phyloP scores from a whole-genome alignment of 1,139 yeast genomes.

The Magnusiomyces suaveolens region DNA sequence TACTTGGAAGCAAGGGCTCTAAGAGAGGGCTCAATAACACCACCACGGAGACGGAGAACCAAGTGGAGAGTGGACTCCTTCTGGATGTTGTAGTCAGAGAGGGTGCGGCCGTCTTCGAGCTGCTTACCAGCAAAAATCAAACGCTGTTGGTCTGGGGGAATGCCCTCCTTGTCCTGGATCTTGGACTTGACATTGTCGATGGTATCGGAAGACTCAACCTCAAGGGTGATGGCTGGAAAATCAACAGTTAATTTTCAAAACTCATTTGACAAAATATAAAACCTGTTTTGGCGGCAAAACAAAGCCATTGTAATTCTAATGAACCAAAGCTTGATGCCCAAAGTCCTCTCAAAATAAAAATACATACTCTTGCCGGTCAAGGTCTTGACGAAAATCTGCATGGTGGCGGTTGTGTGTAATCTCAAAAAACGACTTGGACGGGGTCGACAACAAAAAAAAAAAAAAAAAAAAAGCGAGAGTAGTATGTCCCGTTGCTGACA shows the following conservation, averaged over 20 bases:
- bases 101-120: constrained; percentile 87
- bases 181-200: constrained; percentile 89
- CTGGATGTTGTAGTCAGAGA: constrained; percentile 90
- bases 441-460: constrained; percentile 10
- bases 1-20: constrained; percentile 98
- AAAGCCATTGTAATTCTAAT: no score
- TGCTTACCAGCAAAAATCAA: constrained; percentile 91
- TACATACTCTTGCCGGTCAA: constrained; percentile 27
- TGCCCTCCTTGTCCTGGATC: constrained; percentile 92
- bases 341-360: no score
- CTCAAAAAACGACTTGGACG: constrained; percentile 11
- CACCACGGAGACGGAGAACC: constrained; percentile 86
- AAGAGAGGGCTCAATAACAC: constrained; percentile 98
- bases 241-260: no score
- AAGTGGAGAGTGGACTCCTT: constrained; percentile 85
- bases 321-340: no score
- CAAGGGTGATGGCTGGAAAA: constrained; percentile 62
- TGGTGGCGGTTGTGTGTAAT: constrained; percentile 9
- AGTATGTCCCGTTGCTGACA: no score
- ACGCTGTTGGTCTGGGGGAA: constrained; percentile 93
- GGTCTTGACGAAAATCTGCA: constrained; percentile 26
- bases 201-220: constrained; percentile 90
- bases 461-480: constrained; percentile 5
- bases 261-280: background rate
- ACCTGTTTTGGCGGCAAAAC: no score